Evolutionary conservation across 495 filamentous ascomycete species (phyloP).

Genomic region (Aspergillus cavernicola): DNA sequence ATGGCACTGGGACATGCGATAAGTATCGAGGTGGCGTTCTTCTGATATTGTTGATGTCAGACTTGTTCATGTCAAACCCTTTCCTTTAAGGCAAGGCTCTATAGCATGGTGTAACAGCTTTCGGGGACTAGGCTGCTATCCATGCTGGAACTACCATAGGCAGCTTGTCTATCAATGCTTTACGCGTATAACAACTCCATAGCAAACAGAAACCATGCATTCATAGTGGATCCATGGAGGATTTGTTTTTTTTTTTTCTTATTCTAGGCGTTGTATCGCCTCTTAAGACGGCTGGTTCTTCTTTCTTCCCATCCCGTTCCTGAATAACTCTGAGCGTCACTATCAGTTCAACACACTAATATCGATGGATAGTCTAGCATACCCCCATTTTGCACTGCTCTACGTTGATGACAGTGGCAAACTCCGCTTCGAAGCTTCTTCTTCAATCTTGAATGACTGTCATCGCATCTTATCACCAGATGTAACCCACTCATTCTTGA

Average conservation of each 20-base stretch:
- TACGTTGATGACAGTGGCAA: conserved; percentile 37
- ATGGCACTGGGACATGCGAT: conserved; percentile 3
- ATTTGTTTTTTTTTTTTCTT: too few relatives aligned
- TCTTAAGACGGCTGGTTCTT: too few relatives aligned
- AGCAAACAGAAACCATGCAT: too few relatives aligned
- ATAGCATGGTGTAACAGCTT: too few relatives aligned
- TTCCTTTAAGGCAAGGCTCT: too few relatives aligned
- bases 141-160: neutral
- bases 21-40: neutral
- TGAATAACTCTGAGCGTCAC: too few relatives aligned
- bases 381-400: conserved; percentile 37
- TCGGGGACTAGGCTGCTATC: neutral
- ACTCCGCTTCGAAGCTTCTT: conserved; percentile 34
- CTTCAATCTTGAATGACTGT: conserved; percentile 29
- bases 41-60: too few relatives aligned
- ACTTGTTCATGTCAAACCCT: too few relatives aligned
- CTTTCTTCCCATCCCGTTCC: too few relatives aligned
- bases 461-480: conserved; percentile 34
- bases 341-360: conserved; percentile 23
- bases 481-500: conserved; percentile 33
- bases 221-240: neutral
- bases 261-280: too few relatives aligned
- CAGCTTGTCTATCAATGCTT: neutral
- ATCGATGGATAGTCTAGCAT: conserved; percentile 25
- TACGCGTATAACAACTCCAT: too few relatives aligned